Evolutionary conservation across 1,139 yeast species (phyloP), one percentile per base, ranked within the genome.

Genomic region (Taphrina betulina): DNA sequence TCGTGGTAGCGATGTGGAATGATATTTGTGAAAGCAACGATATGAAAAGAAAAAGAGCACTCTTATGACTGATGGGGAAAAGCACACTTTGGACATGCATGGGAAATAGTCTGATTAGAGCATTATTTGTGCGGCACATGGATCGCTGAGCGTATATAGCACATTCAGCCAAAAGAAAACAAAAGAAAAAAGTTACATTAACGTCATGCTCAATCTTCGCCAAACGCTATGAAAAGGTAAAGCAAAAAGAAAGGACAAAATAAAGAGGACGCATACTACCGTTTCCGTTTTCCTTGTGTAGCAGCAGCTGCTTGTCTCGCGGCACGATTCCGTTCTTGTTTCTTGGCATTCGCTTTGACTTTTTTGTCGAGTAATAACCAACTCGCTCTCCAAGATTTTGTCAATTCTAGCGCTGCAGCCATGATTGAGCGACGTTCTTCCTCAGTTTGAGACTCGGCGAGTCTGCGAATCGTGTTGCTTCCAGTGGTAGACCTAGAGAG

Each of bases 281-380:
- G 31, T 26, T 26, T 26, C 31, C 31, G 31, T 12, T 26, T 26
- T 7, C 31, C 31, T 7, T 26, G 7, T 7, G 10, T 26, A 26
- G 31, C 31, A 2, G 34, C 34, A 5, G 24, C 14, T 8, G 22
- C 35, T 16, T 41, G 35, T 19, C 29, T 29, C n/a, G 26, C 38
- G 26, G 28, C 38, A 17, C 48, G 7, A 20, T 20, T 43, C n/a
- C 48, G 36, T 19, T 43, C 48, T 14, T 43, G 48, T 16, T 43
- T 43, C 29, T 33, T 29, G 38, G 20, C 17, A 20, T 43, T 43
- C 1, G 48, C 48, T 20, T 22, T 17, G 38, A 43, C 38, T 10
- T 37, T 36, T 14, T 43, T 43, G 19, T 29, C 48, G 20, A 43
- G 38, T 5, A 37, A n/a, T n/a, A 19, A 26, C 48, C 48, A 43